A percentile compares a stretch with the other conserved stretches of the same genome.
Evolutionary conservation across 164 flowering plant species (phyloP).

Genomic region (Stephania cephalantha): DNA sequence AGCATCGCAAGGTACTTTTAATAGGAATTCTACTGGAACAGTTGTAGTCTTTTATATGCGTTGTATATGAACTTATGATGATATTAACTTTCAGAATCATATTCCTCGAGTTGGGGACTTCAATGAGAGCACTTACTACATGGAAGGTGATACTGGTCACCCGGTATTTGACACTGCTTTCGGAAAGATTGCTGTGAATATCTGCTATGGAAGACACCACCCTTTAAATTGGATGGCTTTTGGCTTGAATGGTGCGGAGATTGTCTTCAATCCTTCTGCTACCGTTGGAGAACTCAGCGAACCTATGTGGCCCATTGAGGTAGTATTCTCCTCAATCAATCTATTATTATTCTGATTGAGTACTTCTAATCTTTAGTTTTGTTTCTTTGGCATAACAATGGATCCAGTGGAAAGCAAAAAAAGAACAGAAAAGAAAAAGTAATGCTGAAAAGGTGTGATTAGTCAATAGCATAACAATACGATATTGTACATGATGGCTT

Average conservation of each 20-base stretch:
- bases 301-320: conserved; percentile 99
- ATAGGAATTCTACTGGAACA: too few species aligned
- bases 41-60: background rate
- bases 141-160: conserved; percentile 98
- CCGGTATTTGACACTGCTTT: conserved; percentile 95
- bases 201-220: conserved; percentile 98
- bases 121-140: conserved; percentile 96
- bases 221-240: conserved; percentile 98
- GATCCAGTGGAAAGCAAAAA: background rate
- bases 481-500: too few species aligned
- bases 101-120: conserved; percentile 98
- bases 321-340: conserved; percentile 12
- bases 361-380: background rate
- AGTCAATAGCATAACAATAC: background rate
- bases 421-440: too few species aligned
- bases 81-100: conserved; percentile 61
- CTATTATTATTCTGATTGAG: background rate
- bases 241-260: conserved; percentile 97
- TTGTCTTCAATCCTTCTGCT: conserved; percentile 96
- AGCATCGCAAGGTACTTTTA: conserved; percentile 80
- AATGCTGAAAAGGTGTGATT: too few species aligned
- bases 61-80: conserved; percentile 1
- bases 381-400: background rate
- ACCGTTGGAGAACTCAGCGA: conserved; percentile 99
- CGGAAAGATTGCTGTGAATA: conserved; percentile 89